Conservation (phyloP, 208 protist genomes). For the Trypanosoma caninum region DNA sequence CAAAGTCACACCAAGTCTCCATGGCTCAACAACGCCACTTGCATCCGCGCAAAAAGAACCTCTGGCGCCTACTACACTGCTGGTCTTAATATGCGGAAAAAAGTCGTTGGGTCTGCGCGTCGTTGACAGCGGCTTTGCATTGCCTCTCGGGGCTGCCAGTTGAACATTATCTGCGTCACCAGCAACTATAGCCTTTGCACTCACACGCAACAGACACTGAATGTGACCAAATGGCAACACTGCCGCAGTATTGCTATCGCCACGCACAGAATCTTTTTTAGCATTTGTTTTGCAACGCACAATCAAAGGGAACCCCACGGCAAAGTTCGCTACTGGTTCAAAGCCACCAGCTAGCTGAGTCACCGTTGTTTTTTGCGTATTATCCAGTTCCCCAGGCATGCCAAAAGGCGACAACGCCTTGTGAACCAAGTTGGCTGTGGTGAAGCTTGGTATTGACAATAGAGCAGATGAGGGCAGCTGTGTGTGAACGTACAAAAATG, state of each 20-base stretch:
- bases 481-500: constrained; percentile 20
- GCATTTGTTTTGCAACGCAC: background rate
- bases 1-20: constrained; percentile 52
- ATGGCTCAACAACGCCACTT: constrained; percentile 37
- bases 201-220: constrained; percentile 23
- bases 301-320: constrained; percentile 45
- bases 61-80: background rate
- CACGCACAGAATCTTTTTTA: background rate
- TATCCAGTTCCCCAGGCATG: background rate
- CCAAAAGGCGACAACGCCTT: background rate
- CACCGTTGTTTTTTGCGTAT: background rate
- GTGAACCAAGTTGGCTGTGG: background rate
- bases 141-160: background rate
- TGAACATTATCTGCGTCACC: background rate
- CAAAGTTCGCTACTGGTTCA: constrained; percentile 59
- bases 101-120: background rate
- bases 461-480: constrained; percentile 18
- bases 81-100: background rate
- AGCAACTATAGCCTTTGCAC: background rate
- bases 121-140: background rate
- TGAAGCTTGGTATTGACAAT: background rate
- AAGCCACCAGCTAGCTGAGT: constrained; percentile 47
- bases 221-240: constrained; percentile 25
- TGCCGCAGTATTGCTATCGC: background rate
- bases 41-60: background rate